These are phyloP conservation scores for Aegilops umbellulata DNA, from an alignment of 176 grass and related monocot genomes.

Conservation along the genomic window DNA sequence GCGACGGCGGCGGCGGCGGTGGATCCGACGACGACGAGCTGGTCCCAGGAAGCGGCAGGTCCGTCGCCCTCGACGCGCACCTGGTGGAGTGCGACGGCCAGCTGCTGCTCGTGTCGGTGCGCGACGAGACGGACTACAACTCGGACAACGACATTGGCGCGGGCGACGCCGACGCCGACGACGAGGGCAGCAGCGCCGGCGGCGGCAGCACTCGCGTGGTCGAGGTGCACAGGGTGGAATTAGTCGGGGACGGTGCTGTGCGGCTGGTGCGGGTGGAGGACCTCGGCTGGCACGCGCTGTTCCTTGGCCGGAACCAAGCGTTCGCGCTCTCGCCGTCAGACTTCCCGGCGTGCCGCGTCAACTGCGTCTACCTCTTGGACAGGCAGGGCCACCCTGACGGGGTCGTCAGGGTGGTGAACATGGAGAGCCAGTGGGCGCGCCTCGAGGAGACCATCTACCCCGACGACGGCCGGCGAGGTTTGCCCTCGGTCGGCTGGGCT, in stretches of 20 bases:
- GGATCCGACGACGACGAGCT: constrained; percentile 17
- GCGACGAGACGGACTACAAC: constrained; percentile 17
- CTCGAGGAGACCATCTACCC: constrained; percentile 23
- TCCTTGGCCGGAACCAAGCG: constrained; percentile 36
- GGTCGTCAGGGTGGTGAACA: constrained; percentile 31
- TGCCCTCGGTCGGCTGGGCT: constrained; percentile 27
- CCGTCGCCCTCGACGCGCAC: constrained; percentile 29
- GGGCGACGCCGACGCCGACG: neutral
- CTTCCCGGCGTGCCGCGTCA: constrained; percentile 38
- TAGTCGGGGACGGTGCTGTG: neutral
- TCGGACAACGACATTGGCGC: constrained; percentile 2
- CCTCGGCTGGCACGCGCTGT: constrained; percentile 20
- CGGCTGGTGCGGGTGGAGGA: neutral
- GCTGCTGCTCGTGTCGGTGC: constrained; percentile 36
- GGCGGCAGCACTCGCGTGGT: neutral
- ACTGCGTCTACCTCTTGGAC: constrained; percentile 49
- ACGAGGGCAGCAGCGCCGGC: neutral
- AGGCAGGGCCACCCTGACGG: constrained; percentile 44
- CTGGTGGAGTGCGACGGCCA: constrained; percentile 38
- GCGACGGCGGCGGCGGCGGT: neutral
- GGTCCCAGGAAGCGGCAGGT: neutral
- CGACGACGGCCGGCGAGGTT: neutral
- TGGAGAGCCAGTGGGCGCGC: neutral
- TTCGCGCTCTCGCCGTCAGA: constrained; percentile 39
- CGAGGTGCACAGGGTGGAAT: constrained; percentile 40